Conservation (phyloP, 2,329 filamentous ascomycete species). For the Aspergillus sp. region DNA sequence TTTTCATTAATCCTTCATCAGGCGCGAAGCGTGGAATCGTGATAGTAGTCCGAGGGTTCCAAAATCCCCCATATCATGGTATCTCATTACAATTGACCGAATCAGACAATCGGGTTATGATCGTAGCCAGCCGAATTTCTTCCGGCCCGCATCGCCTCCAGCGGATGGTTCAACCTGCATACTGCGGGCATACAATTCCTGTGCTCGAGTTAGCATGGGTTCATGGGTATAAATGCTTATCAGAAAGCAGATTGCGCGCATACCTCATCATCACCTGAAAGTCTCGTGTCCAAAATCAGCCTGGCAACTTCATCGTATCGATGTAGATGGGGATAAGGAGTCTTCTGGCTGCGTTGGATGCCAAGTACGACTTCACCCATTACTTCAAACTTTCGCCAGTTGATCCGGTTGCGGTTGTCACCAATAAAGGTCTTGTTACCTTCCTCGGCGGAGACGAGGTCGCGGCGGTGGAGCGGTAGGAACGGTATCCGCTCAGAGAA, state of each 20-base stretch:
- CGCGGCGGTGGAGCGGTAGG: conserved; percentile 82
- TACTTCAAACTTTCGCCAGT: conserved; percentile 98
- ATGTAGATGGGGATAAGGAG: conserved; percentile 71
- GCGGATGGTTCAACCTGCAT: conserved; percentile 53
- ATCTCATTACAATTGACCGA: conserved; percentile 5
- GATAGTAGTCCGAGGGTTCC: background rate
- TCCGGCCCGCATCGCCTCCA: conserved; percentile 37
- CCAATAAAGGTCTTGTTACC: conserved; percentile 89
- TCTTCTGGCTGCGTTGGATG: conserved; percentile 87
- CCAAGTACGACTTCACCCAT: conserved; percentile 88
- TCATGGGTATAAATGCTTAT: background rate
- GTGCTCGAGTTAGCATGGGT: background rate
- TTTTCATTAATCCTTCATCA: conserved; percentile 19
- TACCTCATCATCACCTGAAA: conserved; percentile 86
- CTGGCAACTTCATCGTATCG: conserved; percentile 70
- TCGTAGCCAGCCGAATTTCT: conserved; percentile 46
- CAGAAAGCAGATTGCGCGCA: conserved; percentile 33
- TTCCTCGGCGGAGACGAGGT: conserved; percentile 88
- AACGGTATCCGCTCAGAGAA: conserved; percentile 88
- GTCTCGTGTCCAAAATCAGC: conserved; percentile 76
- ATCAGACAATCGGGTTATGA: conserved; percentile 21
- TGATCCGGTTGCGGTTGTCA: conserved; percentile 71
- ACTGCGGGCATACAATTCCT: conserved; percentile 62
- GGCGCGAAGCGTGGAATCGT: conserved; percentile 8
- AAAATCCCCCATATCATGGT: background rate